Percentiles rank a stretch among this genome's conserved stretches.
Evolutionary conservation across 176 grass and related monocot genomes (phyloP).

Genomic region (Tuctoria greenei): DNA sequence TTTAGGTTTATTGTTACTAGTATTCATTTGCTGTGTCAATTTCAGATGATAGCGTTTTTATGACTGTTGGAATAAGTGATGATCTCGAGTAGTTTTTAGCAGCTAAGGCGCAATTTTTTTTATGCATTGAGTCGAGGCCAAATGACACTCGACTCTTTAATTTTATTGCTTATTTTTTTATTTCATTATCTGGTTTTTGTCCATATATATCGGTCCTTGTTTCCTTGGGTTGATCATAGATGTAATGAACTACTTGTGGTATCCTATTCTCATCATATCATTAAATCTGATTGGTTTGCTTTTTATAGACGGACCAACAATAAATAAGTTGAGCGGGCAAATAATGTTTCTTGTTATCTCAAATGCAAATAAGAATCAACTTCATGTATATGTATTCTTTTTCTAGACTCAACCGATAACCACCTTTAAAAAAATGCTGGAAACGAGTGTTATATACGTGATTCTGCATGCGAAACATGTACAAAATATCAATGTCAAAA

Average conservation of each 20-base stretch:
- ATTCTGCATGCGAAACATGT: too few species aligned
- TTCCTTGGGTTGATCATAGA: not conserved
- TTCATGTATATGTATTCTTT: not conserved
- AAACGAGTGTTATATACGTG: too few species aligned
- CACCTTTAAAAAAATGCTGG: not conserved
- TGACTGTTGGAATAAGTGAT: constrained; percentile 29
- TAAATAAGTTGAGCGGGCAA: not conserved
- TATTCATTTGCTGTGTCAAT: constrained; percentile 32
- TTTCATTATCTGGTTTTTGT: not conserved
- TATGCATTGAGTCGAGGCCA: not conserved
- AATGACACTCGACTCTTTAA: not conserved
- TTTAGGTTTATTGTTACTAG: constrained; percentile 28
- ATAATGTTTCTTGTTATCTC: not conserved
- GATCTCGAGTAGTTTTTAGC: constrained; percentile 25
- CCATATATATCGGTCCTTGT: not conserved
- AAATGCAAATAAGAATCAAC: not conserved
- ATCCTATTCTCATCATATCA: not conserved
- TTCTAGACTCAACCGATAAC: too few species aligned
- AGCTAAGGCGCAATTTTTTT: constrained; percentile 4
- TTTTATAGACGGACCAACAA: not conserved
- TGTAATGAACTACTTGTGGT: not conserved
- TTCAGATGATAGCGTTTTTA: constrained; percentile 17
- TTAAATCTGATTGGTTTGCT: not conserved
- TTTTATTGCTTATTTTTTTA: constrained; percentile 7
- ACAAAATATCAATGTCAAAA: too few species aligned